Conservation (phyloP, 495 filamentous ascomycete species). For the Cetradonia linearis region DNA sequence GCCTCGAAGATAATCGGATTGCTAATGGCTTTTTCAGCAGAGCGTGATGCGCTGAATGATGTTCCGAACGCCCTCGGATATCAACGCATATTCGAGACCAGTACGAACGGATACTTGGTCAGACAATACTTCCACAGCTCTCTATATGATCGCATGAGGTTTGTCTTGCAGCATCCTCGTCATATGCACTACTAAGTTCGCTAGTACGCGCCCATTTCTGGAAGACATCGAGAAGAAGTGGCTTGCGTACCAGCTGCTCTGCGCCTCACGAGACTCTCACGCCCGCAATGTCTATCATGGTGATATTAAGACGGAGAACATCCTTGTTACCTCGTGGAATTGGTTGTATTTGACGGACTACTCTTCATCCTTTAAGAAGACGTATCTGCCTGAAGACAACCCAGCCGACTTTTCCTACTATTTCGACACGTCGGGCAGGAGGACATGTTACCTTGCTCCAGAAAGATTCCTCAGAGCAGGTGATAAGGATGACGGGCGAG, state of each 20-base stretch:
- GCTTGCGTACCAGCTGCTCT: constrained; percentile 93
- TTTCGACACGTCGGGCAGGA: constrained; percentile 82
- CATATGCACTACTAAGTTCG: constrained; percentile 1
- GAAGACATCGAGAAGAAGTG: constrained; percentile 98
- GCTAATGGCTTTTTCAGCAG: constrained; percentile 42
- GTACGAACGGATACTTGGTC: constrained; percentile 85
- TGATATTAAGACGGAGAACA: constrained; percentile 97
- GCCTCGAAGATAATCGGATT: constrained; percentile 8
- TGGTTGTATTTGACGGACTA: constrained; percentile 98
- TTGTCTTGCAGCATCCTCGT: constrained; percentile 9
- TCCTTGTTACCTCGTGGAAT: constrained; percentile 96
- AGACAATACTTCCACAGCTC: constrained; percentile 94
- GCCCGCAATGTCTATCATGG: constrained; percentile 86
- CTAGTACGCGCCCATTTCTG: constrained; percentile 81
- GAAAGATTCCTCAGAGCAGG: constrained; percentile 75
- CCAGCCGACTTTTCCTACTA: constrained; percentile 96
- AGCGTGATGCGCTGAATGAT: constrained; percentile 66
- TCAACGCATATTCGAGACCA: constrained; percentile 80
- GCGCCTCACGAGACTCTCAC: constrained; percentile 87
- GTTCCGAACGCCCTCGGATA: constrained; percentile 88
- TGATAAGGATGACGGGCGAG: constrained; percentile 51
- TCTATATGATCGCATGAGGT: constrained; percentile 90
- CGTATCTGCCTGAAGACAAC: constrained; percentile 91
- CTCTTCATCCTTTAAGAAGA: constrained; percentile 89
- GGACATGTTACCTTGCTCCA: constrained; percentile 95